Conservation (phyloP, 2,329 filamentous ascomycete species). For the Fusarium begoniae region DNA sequence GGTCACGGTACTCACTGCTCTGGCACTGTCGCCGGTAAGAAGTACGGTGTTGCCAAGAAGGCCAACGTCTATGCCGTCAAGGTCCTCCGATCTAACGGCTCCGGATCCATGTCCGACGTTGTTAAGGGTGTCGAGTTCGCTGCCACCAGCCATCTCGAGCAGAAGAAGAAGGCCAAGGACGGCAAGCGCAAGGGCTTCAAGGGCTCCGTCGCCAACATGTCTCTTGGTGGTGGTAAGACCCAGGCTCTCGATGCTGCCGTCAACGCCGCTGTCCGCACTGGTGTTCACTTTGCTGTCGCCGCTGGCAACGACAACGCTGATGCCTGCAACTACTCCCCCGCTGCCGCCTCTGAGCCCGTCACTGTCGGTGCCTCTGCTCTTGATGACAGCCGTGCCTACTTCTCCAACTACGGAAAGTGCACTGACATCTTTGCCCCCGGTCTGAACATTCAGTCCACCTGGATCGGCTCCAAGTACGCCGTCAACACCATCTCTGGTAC, state of each 20-base stretch:
- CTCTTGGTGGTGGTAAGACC: slow-evolving; percentile 96
- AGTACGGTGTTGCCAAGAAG: slow-evolving; percentile 99
- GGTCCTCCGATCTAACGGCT: slow-evolving; percentile 96
- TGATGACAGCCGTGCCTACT: slow-evolving; percentile 96
- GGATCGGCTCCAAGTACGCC: slow-evolving; percentile 96
- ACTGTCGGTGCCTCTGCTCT: slow-evolving; percentile 96
- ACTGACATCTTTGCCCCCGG: slow-evolving; percentile 99
- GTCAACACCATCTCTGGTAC: slow-evolving; percentile 99
- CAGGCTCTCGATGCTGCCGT: slow-evolving; percentile 89
- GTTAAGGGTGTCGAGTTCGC: slow-evolving; percentile 98
- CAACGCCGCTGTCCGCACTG: slow-evolving; percentile 89
- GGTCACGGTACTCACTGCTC: slow-evolving; percentile 99
- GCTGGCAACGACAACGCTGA: slow-evolving; percentile 99
- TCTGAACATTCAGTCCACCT: slow-evolving; percentile 96
- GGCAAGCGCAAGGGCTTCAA: slow-evolving; percentile 97
- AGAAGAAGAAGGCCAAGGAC: slow-evolving; percentile 80
- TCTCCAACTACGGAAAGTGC: slow-evolving; percentile 99
- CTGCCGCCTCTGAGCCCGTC: slow-evolving; percentile 88
- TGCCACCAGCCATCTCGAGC: slow-evolving; percentile 79
- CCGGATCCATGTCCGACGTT: slow-evolving; percentile 97
- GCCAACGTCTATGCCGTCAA: slow-evolving; percentile 97
- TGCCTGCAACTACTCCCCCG: slow-evolving; percentile 99
- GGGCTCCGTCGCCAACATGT: slow-evolving; percentile 99
- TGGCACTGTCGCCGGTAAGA: slow-evolving; percentile 96
- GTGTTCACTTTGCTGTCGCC: slow-evolving; percentile 97